phyloP scores from a whole-genome alignment of 2,329 filamentous ascomycete species.

The Arachnomyces sp. region DNA sequence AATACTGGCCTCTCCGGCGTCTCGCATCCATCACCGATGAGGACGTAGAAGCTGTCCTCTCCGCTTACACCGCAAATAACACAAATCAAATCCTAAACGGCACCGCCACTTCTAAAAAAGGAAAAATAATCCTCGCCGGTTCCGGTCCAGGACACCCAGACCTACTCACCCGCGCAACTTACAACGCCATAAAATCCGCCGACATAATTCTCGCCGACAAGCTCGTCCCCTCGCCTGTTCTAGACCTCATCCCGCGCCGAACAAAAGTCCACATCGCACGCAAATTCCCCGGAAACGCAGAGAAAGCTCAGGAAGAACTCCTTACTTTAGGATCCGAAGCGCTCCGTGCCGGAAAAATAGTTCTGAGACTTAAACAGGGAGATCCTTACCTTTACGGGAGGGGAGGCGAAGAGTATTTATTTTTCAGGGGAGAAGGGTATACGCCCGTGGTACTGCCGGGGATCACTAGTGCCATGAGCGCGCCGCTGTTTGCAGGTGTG shows the following conservation, averaged over 20 bases:
- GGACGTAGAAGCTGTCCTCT: conserved; percentile 70
- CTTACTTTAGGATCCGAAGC: conserved; percentile 68
- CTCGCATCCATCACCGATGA: conserved; percentile 71
- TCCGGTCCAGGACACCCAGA: conserved; percentile 90
- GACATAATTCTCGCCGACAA: conserved; percentile 47
- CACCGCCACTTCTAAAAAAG: conserved; percentile 33
- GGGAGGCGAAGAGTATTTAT: conserved; percentile 84
- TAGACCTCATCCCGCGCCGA: conserved; percentile 82
- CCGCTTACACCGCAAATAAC: conserved; percentile 51
- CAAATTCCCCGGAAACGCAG: conserved; percentile 96
- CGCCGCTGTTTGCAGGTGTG: conserved; percentile 80
- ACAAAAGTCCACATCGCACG: conserved; percentile 86
- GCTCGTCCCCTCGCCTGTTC: conserved; percentile 64
- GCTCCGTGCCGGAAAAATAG: conserved; percentile 62
- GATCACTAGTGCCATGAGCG: conserved; percentile 79
- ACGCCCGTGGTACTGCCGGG: conserved; percentile 72
- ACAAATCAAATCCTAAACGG: conserved; percentile 11
- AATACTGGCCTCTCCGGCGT: conserved; percentile 90
- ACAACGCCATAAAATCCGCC: conserved; percentile 40
- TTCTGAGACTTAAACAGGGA: conserved; percentile 88
- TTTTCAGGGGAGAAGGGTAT: conserved; percentile 67
- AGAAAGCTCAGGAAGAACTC: conserved; percentile 85
- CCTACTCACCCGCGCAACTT: conserved; percentile 64
- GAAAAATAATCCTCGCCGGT: conserved; percentile 79
- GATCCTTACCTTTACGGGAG: conserved; percentile 95